Conservation (phyloP, 2,329 filamentous ascomycete genomes). For the Macrophomina pseudophaseolina region DNA sequence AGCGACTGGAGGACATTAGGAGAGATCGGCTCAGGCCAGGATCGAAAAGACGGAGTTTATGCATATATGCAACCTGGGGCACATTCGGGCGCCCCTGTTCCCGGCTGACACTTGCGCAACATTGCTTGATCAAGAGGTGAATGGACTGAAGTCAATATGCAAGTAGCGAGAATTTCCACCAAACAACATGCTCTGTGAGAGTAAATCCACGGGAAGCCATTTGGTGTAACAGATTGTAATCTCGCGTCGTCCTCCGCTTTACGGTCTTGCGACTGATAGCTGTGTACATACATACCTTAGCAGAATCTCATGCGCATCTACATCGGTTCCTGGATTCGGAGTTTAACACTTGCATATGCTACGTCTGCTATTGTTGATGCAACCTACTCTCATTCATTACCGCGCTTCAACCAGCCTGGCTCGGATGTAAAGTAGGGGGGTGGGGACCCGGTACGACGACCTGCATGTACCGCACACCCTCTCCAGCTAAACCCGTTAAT, state of each 20-base stretch:
- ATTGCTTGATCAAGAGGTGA: background rate
- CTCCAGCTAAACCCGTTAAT: background rate
- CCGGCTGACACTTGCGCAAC: background rate
- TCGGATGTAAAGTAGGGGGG: background rate
- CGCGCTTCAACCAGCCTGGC: background rate
- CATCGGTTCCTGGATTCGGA: conserved; percentile 6
- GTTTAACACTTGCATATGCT: background rate
- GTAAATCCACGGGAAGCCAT: too few species aligned
- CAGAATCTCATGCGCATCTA: background rate
- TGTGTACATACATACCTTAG: background rate
- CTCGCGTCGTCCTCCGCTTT: background rate
- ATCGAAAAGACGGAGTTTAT: too few species aligned
- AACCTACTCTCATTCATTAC: background rate
- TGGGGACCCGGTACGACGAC: background rate
- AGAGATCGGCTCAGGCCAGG: background rate
- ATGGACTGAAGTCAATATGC: background rate
- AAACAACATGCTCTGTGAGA: background rate
- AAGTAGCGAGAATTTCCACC: too few species aligned
- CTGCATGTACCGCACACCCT: background rate
- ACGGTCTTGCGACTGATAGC: background rate
- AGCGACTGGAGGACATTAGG: background rate
- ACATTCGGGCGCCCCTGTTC: background rate
- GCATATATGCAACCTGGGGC: conserved; percentile 5
- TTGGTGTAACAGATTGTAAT: background rate
- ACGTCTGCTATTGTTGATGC: background rate